A percentile compares a stretch with the other conserved stretches of the same genome.
These are phyloP conservation scores for Asterella californica DNA, from an alignment of 225 moss, liverwort and hornwort genomes.

Conservation along the genomic window DNA sequence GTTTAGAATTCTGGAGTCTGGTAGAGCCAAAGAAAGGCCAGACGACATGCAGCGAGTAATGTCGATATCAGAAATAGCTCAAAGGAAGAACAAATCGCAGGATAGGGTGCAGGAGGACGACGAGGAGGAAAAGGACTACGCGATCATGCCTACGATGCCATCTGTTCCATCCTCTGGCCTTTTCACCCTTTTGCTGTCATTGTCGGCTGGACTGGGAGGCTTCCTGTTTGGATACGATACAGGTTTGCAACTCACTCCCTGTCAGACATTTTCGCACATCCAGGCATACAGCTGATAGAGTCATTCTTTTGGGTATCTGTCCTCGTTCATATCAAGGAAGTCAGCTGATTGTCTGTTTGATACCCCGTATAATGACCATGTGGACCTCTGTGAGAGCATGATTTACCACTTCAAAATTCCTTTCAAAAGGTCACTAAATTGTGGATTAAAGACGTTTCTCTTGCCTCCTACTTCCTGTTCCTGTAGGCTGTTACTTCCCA, in stretches of 20 bases:
- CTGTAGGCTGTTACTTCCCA: too few relatives aligned
- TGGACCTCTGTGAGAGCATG: too few relatives aligned
- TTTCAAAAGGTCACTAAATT: too few relatives aligned
- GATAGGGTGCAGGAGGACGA: conserved; percentile 17
- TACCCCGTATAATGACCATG: too few relatives aligned
- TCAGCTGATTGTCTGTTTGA: too few relatives aligned
- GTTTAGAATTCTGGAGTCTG: background rate
- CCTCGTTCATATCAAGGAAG: too few relatives aligned
- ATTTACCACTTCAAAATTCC: too few relatives aligned
- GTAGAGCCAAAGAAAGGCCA: background rate
- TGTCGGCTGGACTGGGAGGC: conserved; percentile 86
- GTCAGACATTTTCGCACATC: too few relatives aligned
- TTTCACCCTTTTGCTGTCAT: conserved; percentile 46
- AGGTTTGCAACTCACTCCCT: conserved; percentile 36
- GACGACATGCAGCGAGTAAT: conserved; percentile 1
- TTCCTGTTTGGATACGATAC: conserved; percentile 95
- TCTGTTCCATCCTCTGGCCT: conserved; percentile 8
- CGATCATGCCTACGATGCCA: background rate
- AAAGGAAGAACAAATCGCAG: conserved; percentile 19
- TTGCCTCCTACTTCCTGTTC: too few relatives aligned
- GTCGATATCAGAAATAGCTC: conserved; percentile 24
- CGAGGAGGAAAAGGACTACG: conserved; percentile 1
- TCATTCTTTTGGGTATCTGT: background rate
- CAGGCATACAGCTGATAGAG: too few relatives aligned
- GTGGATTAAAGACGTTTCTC: too few relatives aligned